Conservation (phyloP, 768 basidiomycete species). For the Mycena vulgaris region DNA sequence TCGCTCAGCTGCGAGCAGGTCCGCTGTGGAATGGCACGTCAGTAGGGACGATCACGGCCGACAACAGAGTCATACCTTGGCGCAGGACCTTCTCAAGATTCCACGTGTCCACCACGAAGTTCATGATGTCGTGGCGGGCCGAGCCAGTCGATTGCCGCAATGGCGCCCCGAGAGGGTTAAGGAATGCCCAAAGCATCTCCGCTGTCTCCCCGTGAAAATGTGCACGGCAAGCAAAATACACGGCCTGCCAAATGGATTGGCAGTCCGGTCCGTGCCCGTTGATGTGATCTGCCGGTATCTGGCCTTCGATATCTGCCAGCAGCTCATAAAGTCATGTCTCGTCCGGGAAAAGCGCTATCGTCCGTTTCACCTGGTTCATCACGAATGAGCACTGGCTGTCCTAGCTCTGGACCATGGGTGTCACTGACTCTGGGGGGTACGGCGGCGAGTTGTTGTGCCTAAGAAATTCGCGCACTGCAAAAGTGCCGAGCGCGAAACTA, state of each 20-base stretch:
- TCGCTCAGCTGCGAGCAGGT: conserved; percentile 22
- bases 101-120: conserved; percentile 22
- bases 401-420: conserved; percentile 13
- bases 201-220: conserved; percentile 34
- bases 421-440: neutral
- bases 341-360: conserved; percentile 10
- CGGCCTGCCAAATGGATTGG: conserved; percentile 19
- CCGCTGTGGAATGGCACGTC: neutral
- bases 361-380: conserved; percentile 6
- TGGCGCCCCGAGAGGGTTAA: conserved; percentile 8
- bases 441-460: conserved; percentile 24
- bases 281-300: conserved; percentile 32
- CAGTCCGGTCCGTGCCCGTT: conserved; percentile 22
- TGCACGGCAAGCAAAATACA: conserved; percentile 20
- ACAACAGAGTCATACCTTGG: conserved; percentile 16
- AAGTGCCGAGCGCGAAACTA: conserved; percentile 20
- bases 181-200: too few species aligned
- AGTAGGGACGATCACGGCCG: neutral
- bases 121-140: conserved; percentile 22
- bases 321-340: conserved; percentile 10
- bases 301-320: conserved; percentile 17
- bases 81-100: conserved; percentile 12
- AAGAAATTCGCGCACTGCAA: conserved; percentile 19
- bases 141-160: conserved; percentile 23
- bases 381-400: conserved; percentile 26